Evolutionary conservation across 805 yeast genomes (phyloP).

Genomic region (Candida parachauliodes): DNA sequence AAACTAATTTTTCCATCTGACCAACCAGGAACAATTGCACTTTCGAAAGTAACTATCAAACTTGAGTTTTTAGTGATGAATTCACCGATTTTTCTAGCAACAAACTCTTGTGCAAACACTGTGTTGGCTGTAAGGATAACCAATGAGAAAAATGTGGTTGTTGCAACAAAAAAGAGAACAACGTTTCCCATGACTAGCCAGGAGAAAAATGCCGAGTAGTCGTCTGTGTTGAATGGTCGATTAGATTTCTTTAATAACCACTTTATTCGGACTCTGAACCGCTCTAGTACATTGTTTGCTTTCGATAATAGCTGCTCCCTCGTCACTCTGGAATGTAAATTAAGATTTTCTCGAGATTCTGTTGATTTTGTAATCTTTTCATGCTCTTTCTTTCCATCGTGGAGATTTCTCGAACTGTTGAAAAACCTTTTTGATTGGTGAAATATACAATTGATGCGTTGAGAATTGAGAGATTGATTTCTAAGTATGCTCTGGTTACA

Average conservation of each 20-base stretch:
- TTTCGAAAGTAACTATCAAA: constrained; percentile 81
- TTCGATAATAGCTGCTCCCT: constrained; percentile 22
- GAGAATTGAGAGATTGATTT: not conserved
- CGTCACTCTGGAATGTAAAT: constrained; percentile 10
- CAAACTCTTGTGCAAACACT: constrained; percentile 82
- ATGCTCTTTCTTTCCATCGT: not conserved
- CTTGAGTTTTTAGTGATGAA: constrained; percentile 80
- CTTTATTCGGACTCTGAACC: constrained; percentile 42
- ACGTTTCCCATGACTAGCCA: constrained; percentile 91
- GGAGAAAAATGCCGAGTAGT: constrained; percentile 82
- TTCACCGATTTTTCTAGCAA: constrained; percentile 80
- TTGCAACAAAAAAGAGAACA: constrained; percentile 72
- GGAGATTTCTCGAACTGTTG: not conserved
- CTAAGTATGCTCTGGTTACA: not conserved
- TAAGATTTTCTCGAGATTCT: not conserved
- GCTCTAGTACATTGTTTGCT: constrained; percentile 26
- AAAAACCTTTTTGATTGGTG: not conserved
- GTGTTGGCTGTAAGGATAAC: constrained; percentile 76
- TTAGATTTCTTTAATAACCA: constrained; percentile 76
- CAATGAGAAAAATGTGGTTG: constrained; percentile 88
- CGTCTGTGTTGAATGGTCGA: constrained; percentile 90
- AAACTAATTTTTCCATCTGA: constrained; percentile 79
- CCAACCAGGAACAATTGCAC: constrained; percentile 95
- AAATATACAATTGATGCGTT: too few species aligned
- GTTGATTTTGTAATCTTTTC: not conserved